Conservation (phyloP, 305 asterid species). For the Fraxinus nigra region DNA sequence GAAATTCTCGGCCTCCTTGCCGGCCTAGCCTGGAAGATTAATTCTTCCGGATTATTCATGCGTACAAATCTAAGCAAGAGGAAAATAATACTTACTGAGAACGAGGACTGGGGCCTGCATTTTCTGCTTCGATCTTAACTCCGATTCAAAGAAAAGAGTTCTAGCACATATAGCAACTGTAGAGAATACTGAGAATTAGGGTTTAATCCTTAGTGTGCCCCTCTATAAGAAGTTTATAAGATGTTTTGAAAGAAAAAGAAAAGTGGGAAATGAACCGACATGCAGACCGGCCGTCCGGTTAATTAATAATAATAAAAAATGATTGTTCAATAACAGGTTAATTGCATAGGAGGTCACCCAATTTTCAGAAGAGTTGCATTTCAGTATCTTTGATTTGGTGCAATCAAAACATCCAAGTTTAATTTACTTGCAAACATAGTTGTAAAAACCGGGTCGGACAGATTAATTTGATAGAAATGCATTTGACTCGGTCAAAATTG, state of each 20-base stretch:
- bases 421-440: neutral
- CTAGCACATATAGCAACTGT: neutral
- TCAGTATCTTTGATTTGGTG: neutral
- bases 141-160: neutral
- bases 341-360: neutral
- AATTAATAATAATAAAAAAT: too few species aligned
- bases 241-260: too few species aligned
- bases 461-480: too few species aligned
- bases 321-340: neutral
- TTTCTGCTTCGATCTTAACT: neutral
- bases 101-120: neutral
- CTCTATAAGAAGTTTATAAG: too few species aligned
- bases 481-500: too few species aligned
- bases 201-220: neutral
- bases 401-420: neutral
- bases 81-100: neutral
- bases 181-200: neutral
- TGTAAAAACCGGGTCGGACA: too few species aligned
- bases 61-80: neutral
- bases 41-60: too few species aligned
- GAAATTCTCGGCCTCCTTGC: neutral
- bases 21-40: neutral
- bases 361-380: neutral
- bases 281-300: too few species aligned
- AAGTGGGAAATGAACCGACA: too few species aligned